Base-by-base conservation (phyloP, 257 asterid species). In the Voacanga thouarsii region DNA sequence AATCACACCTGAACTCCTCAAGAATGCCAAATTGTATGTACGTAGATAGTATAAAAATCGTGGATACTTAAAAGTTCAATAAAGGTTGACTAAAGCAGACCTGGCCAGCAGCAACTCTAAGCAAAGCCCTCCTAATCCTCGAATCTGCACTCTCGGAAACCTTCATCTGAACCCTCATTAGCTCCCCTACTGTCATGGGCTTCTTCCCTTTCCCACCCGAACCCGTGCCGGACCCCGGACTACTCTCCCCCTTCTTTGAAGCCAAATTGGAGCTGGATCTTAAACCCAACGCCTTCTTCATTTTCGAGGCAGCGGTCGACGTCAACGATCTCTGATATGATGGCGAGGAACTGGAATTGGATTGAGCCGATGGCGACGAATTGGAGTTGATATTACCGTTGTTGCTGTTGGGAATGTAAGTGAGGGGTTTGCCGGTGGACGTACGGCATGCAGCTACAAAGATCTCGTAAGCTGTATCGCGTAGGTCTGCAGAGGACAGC, bases 71-170 rank as follows among this genome's bases (percentile, higher is more conserved):
- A 21, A 39, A 59, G 57, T 47, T 59, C 55, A 66, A 23, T 15
- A 23, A 41, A 61, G 41, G 74, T 78, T 78, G 75, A 79, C 76
- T 74, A 44, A 78, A 53, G 75, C 65, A 65, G 75, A 88, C 99
- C 99, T 93, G 99, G n/a, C 96, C 91, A 83, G 99, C 99, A 78
- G 97, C 82, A 84, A 95, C 89, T 84, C 99, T 90, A 88, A 95
- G 78, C 86, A 95, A 86, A 78, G 93, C 99, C 87, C 99, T 92
- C 6, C 98, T 88, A 86, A 90, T 90, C 88, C 97, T 88, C 12
- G 97, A 86, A 89, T 95, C 99, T 14, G 84, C 85, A 41, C 84
- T 86, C 68, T 95, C 99, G 1, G 94, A 85, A 70, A 95, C 89
- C 88, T 89, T 87, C 99, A 93, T 93, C 87, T 95, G 99, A 78